Base-by-base conservation (phyloP, 306 rosid species). In the Astragalus glycyphyllos region DNA sequence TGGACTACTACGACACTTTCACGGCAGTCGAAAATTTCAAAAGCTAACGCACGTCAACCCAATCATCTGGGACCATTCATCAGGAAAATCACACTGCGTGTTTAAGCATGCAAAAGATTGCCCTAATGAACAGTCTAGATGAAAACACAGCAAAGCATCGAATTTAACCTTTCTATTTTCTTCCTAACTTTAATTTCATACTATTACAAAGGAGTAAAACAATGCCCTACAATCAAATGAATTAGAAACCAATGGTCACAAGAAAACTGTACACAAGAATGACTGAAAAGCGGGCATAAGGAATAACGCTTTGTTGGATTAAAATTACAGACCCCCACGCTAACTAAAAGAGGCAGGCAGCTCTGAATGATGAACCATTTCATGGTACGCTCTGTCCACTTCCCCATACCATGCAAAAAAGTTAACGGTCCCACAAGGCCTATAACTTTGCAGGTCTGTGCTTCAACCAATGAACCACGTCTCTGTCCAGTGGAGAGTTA, bases 381-480 rank as follows among this genome's bases (percentile, higher is more conserved):
- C 87, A 74, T 70, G 49, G 77, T 58, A 65, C 29, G 63, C 81
- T 75, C 82, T 13, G 23, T 68, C 76, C 32, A 59, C 76, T 73
- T 80, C 78, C 86, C 77, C 73, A 44, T 75, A 40, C 55, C 84
- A 81, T 51, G 80, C 86, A 75, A 88, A 77, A 81, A 40, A 48
- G 32, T 87, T 80, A 95, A 56, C 85, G 89, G 76, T 89, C 99
- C 97, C 92, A 89, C 84, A 78, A 73, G 47, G 89, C 96, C 67
- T 87, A 89, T 84, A 68, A 88, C 66, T 83, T 72, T 60, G 96
- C 84, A 40, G 85, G 84, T 84, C 99, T 89, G 77, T 89, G 96
- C 83, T 81, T 95, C 80, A 95, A 79, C 99, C 99, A 95, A 20
- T 89, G 97, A 81, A 91, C 87, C 99, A 95, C 75, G 59, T 95